These are phyloP conservation scores for Aspergillus pseudotamarii DNA, from an alignment of 2,329 filamentous ascomycete genomes.

Conservation along the genomic window DNA sequence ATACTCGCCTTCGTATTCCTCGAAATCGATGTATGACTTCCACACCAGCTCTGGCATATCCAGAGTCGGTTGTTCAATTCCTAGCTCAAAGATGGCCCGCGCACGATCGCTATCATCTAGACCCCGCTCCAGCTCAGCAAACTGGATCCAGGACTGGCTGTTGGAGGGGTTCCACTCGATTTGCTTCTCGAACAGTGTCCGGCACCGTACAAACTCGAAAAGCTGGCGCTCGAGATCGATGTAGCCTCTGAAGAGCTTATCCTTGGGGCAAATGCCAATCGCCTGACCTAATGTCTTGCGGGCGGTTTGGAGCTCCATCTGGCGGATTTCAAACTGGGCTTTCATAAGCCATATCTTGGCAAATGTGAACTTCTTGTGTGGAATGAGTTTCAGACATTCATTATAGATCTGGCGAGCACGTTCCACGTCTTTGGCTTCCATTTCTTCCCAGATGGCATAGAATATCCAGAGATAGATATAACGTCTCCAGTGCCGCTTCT, in stretches of 20 bases:
- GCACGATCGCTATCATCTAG: slow-evolving; percentile 87
- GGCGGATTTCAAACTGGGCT: slow-evolving; percentile 89
- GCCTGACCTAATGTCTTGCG: slow-evolving; percentile 87
- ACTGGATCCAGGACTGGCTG: slow-evolving; percentile 93
- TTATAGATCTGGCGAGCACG: slow-evolving; percentile 88
- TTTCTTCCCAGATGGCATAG: slow-evolving; percentile 94
- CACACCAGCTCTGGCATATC: slow-evolving; percentile 98
- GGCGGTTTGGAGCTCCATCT: slow-evolving; percentile 76
- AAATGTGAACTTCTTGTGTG: slow-evolving; percentile 96
- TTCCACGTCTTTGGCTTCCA: slow-evolving; percentile 75
- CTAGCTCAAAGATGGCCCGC: slow-evolving; percentile 89
- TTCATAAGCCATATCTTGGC: slow-evolving; percentile 95
- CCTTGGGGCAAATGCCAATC: slow-evolving; percentile 93
- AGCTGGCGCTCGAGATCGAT: slow-evolving; percentile 90
- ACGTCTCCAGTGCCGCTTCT: slow-evolving; percentile 94
- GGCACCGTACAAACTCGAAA: slow-evolving; percentile 90
- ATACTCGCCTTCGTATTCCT: slow-evolving; percentile 93
- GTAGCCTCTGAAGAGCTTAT: slow-evolving; percentile 92
- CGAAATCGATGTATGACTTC: slow-evolving; percentile 99
- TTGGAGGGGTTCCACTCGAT: slow-evolving; percentile 90
- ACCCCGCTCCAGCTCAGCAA: slow-evolving; percentile 88
- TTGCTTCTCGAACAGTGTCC: slow-evolving; percentile 90
- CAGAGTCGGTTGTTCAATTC: slow-evolving; percentile 76
- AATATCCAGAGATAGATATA: slow-evolving; percentile 99
- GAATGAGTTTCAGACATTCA: slow-evolving; percentile 82